phyloP scores from a whole-genome alignment of 192 early-diverging fungal species.

The Coemansia sp. region DNA sequence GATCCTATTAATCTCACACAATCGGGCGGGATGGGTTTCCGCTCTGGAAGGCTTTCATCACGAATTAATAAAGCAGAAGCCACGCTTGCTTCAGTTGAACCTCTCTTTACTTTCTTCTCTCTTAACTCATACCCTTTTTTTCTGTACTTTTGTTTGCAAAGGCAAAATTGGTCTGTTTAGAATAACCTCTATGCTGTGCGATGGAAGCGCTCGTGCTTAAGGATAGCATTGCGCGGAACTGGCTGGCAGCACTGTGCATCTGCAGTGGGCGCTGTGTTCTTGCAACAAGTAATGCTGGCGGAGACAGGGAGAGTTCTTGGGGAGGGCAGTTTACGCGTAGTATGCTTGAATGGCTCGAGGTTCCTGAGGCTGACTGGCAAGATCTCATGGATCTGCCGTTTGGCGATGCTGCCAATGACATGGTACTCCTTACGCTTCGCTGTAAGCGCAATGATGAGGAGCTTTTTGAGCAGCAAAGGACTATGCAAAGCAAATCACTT shows the following conservation, averaged over 20 bases:
- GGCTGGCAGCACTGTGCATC: conserved; percentile 44
- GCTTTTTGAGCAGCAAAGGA: background rate
- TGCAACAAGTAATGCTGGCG: conserved; percentile 8
- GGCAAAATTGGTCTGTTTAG: background rate
- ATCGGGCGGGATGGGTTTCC: no score
- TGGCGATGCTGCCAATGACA: conserved; percentile 43
- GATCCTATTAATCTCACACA: no score
- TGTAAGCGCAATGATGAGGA: conserved; percentile 40
- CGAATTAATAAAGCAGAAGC: no score
- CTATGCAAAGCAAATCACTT: conserved; percentile 14
- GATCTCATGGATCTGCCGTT: conserved; percentile 26
- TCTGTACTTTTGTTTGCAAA: background rate
- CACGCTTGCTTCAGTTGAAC: no score
- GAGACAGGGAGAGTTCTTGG: conserved; percentile 14
- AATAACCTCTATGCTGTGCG: background rate
- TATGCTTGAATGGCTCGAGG: conserved; percentile 34
- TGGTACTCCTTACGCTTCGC: conserved; percentile 37
- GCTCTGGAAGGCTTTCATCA: no score
- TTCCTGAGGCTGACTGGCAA: conserved; percentile 13
- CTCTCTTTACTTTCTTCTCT: background rate
- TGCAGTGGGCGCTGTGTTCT: conserved; percentile 44
- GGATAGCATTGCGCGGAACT: conserved; percentile 21
- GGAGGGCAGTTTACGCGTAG: conserved; percentile 30
- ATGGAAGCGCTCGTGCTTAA: conserved; percentile 38
- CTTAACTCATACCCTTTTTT: background rate